Evolutionary conservation across 192 early-diverging fungal genomes (phyloP).

Genomic region (Umbelopsis sp.): DNA sequence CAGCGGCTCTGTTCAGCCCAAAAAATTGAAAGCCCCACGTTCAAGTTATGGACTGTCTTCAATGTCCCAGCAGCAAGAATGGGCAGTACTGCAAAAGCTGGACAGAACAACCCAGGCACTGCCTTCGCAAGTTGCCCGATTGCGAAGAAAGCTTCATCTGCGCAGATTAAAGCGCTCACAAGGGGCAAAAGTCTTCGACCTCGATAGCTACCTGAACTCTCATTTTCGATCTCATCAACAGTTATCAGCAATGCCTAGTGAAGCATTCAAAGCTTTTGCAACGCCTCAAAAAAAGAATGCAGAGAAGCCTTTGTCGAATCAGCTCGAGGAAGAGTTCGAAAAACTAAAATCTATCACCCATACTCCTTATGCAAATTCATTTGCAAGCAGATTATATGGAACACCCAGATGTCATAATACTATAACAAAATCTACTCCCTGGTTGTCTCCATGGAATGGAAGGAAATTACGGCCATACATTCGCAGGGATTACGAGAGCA

Average conservation of each 20-base stretch:
- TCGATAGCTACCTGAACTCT: slow-evolving; percentile 58
- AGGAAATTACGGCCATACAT: slow-evolving; percentile 82
- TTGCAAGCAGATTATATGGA: slow-evolving; percentile 76
- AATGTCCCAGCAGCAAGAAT: slow-evolving; percentile 53
- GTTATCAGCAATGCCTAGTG: slow-evolving; percentile 4
- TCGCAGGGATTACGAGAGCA: slow-evolving; percentile 66
- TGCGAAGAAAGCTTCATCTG: slow-evolving; percentile 59
- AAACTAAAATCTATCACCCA: slow-evolving; percentile 41
- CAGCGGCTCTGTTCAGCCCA: background rate
- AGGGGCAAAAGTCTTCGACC: slow-evolving; percentile 65
- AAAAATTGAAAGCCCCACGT: background rate
- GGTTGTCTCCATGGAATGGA: slow-evolving; percentile 73
- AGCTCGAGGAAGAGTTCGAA: background rate
- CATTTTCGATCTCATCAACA: slow-evolving; percentile 37
- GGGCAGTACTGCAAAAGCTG: slow-evolving; percentile 54
- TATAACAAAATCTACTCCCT: slow-evolving; percentile 55
- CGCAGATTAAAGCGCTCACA: slow-evolving; percentile 61
- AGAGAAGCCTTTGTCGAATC: background rate
- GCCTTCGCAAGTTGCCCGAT: slow-evolving; percentile 49
- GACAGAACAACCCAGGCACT: slow-evolving; percentile 43
- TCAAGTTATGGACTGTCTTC: background rate
- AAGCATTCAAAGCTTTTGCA: background rate
- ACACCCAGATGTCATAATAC: slow-evolving; percentile 54
- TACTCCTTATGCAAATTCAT: slow-evolving; percentile 73
- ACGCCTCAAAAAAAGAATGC: background rate